phyloP scores from a whole-genome alignment of 1,284 basidiomycete species.

The Rhodotorula sp. region DNA sequence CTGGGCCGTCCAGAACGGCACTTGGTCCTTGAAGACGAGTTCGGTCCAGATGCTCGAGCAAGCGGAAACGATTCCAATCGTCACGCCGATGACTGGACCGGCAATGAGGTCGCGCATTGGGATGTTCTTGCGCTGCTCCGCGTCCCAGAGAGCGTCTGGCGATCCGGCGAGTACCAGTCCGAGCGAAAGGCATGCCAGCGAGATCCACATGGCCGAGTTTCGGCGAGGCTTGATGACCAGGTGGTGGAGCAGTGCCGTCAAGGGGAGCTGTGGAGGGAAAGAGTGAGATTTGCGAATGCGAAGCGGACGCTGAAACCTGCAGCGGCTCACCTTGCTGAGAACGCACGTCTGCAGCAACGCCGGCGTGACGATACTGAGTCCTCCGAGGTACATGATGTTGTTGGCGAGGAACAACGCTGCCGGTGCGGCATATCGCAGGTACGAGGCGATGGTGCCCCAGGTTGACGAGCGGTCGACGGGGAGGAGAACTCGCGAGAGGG shows the following conservation, averaged over 20 bases:
- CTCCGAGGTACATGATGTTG: slow-evolving; percentile 13
- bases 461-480: not conserved
- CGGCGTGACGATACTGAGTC: slow-evolving; percentile 4
- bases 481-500: not conserved
- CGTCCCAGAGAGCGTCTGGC: slow-evolving; percentile 2
- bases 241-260: slow-evolving; percentile 14
- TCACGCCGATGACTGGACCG: slow-evolving; percentile 6
- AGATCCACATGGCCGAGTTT: slow-evolving; percentile 11
- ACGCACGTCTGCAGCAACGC: slow-evolving; percentile 14
- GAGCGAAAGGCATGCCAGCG: slow-evolving; percentile 4
- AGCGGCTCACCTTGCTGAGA: slow-evolving; percentile 5
- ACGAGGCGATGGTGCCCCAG: not conserved
- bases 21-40: slow-evolving; percentile 10
- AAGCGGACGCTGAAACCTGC: not conserved
- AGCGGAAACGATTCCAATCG: slow-evolving; percentile 11
- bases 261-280: not conserved
- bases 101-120: not conserved
- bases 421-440: slow-evolving; percentile 8
- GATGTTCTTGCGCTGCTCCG: not conserved
- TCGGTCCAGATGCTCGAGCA: slow-evolving; percentile 13
- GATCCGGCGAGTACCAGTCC: slow-evolving; percentile 12
- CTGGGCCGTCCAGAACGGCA: slow-evolving; percentile 20
- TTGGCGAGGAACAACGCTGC: slow-evolving; percentile 11
- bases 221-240: not conserved
- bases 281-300: fast-evolving